A percentile compares a stretch with the other conserved stretches of the same genome.
Conservation (phyloP, 2,329 filamentous ascomycete genomes). For the Xylariaceae sp. region DNA sequence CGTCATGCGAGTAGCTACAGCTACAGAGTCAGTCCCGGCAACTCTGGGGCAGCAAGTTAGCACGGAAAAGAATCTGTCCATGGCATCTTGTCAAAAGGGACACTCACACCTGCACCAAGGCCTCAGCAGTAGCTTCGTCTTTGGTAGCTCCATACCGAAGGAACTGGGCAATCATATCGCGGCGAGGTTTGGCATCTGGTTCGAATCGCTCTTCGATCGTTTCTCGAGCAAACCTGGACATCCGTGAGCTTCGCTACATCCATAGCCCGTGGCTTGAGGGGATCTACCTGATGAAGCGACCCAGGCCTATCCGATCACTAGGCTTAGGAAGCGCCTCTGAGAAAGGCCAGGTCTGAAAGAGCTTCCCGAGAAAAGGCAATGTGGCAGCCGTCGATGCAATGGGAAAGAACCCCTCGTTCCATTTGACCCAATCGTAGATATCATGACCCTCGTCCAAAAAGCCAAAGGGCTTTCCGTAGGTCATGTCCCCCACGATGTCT, state of each 20-base stretch:
- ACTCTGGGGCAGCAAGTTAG: not conserved
- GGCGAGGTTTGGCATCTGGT: constrained; percentile 3
- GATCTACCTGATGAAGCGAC: constrained; percentile 10
- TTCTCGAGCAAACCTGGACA: constrained; percentile 9
- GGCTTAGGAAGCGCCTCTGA: constrained; percentile 10
- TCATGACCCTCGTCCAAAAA: constrained; percentile 29
- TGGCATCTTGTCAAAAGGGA: not conserved
- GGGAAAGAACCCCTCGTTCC: constrained; percentile 15
- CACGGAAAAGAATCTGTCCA: not conserved
- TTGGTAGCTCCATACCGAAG: constrained; percentile 7
- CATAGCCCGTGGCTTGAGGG: not conserved
- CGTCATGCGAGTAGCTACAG: constrained; percentile 9
- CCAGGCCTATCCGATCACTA: constrained; percentile 7
- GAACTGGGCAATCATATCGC: constrained; percentile 11
- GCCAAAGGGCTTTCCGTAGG: constrained; percentile 29
- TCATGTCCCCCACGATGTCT: constrained; percentile 31
- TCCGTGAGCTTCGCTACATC: not conserved
- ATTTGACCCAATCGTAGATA: constrained; percentile 19
- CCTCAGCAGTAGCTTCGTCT: constrained; percentile 10
- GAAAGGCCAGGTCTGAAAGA: constrained; percentile 13
- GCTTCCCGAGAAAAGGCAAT: constrained; percentile 8
- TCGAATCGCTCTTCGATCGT: constrained; percentile 9
- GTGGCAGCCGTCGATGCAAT: constrained; percentile 9
- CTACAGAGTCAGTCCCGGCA: constrained; percentile 11
- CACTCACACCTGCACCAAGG: constrained; percentile 12